Base-by-base conservation (phyloP, 768 basidiomycete species). In the Dentipellis sp. region DNA sequence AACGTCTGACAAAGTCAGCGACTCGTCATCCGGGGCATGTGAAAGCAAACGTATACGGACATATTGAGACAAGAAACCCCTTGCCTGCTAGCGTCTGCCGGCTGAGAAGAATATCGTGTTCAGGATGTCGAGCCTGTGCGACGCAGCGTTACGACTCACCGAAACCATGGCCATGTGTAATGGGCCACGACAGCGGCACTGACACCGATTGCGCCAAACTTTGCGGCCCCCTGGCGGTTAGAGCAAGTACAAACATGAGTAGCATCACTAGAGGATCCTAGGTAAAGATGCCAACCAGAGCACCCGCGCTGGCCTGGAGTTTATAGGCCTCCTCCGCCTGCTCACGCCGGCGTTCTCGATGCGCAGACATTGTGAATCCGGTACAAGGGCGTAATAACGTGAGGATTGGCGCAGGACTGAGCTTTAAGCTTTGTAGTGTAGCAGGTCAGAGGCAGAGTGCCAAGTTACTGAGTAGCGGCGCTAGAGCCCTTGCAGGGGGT, bases 41-140 rank as follows among this genome's bases (percentile, higher is more conserved):
- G 47, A 23, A 40, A 48, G 74, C 81, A 62, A 64, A 91, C 90
- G 82, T 55, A 80, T 78, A 75, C 81, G 62, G 64, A 91, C 90
- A 82, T 55, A 80, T 78, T 34, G 83, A 82, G 7, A 91, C 78
- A 4, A 93, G 70, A 66, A 90, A 93, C 1, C 78, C 81, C 68
- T 94, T 94, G 75, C 91, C 82, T 3, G 87, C 80, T 17, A 90
- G 74, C 0, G 88, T 87, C 68, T 91, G 91, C 19, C 85, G 82
- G 59, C 91, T 91, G 59, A 50, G 56, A 55, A 36, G 29, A 57
- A 22, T 35, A 21, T 36, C 17, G 34, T 38, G 1, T 29, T 19
- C 40, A 53, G 7, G 17, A 10, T 40, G n/a, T 22, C 22, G 29
- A 39, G 29, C 6, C 29, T 29, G 3, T 29, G 29, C 29, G 29